A percentile compares a stretch with the other conserved stretches of the same genome.
Conservation (phyloP, 306 rosid genomes). For the Psophocarpus tetragonolobus region DNA sequence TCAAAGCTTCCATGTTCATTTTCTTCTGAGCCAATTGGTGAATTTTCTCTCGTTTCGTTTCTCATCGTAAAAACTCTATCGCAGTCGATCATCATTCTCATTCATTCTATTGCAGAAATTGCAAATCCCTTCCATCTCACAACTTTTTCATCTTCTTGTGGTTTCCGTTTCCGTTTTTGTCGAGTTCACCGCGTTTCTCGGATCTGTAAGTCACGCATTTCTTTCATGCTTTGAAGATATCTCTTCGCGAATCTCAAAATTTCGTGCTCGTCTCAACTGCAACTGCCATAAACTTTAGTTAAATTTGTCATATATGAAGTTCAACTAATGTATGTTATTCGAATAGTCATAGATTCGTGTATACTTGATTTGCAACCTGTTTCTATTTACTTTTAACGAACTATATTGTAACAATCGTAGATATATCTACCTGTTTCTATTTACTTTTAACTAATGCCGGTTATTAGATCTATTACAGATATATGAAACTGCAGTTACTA, state of each 20-base stretch:
- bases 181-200: neutral
- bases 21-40: neutral
- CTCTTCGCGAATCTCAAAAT: conserved; percentile 2
- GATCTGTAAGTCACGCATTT: conserved; percentile 21
- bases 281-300: neutral
- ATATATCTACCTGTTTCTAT: neutral
- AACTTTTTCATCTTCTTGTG: neutral
- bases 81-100: conserved; percentile 5
- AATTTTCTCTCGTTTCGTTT: conserved; percentile 14
- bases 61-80: conserved; percentile 14
- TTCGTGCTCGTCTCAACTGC: neutral
- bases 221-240: neutral
- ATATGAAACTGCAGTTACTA: neutral
- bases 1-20: conserved; percentile 14
- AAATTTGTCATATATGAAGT: conserved; percentile 1
- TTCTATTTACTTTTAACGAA: conserved; percentile 7
- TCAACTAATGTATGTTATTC: neutral
- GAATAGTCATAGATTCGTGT: neutral
- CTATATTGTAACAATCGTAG: neutral
- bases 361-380: conserved; percentile 9
- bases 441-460: neutral
- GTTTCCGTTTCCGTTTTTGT: conserved; percentile 9
- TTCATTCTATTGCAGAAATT: neutral
- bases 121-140: conserved; percentile 11
- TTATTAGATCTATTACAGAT: neutral